Conservation (phyloP, 228 moss, liverwort and hornwort genomes). For the Sphagnum magellanicum region DNA sequence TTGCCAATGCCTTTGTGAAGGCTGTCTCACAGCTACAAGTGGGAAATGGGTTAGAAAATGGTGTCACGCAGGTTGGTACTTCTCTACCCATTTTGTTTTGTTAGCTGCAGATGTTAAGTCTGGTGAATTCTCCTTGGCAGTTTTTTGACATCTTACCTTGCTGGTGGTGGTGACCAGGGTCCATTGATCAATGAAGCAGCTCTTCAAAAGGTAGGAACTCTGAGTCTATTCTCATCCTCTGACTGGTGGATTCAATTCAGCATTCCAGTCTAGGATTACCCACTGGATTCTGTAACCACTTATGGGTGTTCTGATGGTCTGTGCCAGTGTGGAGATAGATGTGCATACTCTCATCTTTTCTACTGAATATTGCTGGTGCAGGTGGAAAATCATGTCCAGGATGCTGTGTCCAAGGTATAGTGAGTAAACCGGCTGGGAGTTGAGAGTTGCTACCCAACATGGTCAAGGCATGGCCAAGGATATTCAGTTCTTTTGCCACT, state of each 20-base stretch:
- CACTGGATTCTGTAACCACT: too few species aligned
- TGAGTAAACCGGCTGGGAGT: background rate
- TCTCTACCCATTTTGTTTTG: background rate
- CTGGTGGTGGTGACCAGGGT: constrained; percentile 49
- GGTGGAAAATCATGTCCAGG: constrained; percentile 80
- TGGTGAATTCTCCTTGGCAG: background rate
- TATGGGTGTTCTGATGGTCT: background rate
- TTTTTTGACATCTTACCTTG: background rate
- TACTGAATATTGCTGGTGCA: constrained; percentile 10
- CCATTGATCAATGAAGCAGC: constrained; percentile 82
- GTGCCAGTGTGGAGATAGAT: background rate
- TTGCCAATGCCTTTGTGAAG: constrained; percentile 74
- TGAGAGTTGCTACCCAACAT: too few species aligned
- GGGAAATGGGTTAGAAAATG: constrained; percentile 86
- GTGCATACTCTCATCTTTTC: background rate
- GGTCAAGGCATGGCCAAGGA: too few species aligned
- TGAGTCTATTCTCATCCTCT: background rate
- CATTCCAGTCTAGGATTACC: background rate
- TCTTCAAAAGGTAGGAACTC: constrained; percentile 51
- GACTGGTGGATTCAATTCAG: background rate
- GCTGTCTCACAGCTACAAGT: constrained; percentile 63
- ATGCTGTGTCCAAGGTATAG: constrained; percentile 90
- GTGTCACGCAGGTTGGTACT: constrained; percentile 66
- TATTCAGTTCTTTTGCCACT: too few species aligned
- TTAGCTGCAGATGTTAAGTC: background rate